phyloP scores from a whole-genome alignment of 768 basidiomycete species.

The Phanerodontia chrysosporium region DNA sequence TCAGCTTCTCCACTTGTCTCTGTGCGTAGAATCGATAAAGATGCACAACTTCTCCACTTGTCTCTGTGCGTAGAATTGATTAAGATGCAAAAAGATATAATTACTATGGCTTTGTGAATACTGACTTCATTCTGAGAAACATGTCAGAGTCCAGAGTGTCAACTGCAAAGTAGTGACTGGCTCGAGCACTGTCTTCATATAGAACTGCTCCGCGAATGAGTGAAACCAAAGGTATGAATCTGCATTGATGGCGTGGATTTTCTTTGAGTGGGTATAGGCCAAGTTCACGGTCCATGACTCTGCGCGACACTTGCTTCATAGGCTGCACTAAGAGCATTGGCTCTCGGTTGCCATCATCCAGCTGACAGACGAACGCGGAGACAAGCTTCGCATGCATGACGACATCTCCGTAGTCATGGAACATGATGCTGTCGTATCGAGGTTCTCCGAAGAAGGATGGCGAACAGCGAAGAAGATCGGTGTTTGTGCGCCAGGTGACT shows the following conservation, averaged over 20 bases:
- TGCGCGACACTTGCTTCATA: background rate
- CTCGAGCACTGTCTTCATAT: background rate
- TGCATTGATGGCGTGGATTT: background rate
- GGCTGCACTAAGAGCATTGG: constrained; percentile 3
- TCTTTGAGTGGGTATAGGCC: background rate
- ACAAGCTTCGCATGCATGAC: background rate
- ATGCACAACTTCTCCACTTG: too few relatives aligned
- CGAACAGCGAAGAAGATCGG: constrained; percentile 19
- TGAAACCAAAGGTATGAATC: background rate
- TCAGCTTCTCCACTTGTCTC: too few relatives aligned
- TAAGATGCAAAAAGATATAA: too few relatives aligned
- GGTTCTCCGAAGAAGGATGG: constrained; percentile 14
- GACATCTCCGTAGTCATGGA: constrained; percentile 10
- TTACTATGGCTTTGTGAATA: background rate
- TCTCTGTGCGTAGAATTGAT: too few relatives aligned
- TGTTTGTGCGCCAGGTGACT: constrained; percentile 15
- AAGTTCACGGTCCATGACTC: constrained; percentile 1
- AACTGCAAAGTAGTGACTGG: background rate
- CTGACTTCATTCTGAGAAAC: background rate
- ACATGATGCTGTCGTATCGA: constrained; percentile 24
- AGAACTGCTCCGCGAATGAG: constrained; percentile 2
- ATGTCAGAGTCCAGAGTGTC: constrained; percentile 4
- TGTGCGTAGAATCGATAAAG: too few relatives aligned
- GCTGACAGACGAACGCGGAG: background rate
- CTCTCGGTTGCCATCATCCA: background rate